Evolutionary conservation across 306 rosid genomes (phyloP).

Genomic region (Cicer bijugum): DNA sequence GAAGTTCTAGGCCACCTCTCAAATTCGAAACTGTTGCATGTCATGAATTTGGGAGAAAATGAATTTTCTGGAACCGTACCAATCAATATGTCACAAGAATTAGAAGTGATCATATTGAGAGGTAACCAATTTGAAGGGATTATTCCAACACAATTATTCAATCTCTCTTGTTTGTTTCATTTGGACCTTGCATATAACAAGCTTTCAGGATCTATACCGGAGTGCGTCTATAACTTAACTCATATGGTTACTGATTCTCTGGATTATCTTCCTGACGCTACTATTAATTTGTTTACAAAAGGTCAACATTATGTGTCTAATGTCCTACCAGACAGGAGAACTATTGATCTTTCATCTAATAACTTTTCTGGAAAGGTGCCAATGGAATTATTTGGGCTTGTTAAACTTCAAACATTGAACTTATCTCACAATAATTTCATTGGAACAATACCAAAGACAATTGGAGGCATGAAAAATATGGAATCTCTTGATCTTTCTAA

Average conservation of each 20-base stretch:
- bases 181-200: slow-evolving; percentile 9
- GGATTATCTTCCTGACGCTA: not conserved
- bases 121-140: not conserved
- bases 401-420: not conserved
- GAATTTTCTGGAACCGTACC: not conserved
- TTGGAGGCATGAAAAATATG: not conserved
- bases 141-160: slow-evolving; percentile 10
- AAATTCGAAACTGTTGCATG: no score
- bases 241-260: not conserved
- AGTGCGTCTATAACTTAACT: not conserved
- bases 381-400: not conserved
- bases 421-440: not conserved
- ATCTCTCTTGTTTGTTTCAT: not conserved
- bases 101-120: not conserved
- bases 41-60: not conserved
- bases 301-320: not conserved
- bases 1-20: not conserved
- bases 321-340: not conserved
- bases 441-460: not conserved
- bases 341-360: not conserved
- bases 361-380: not conserved
- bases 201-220: not conserved
- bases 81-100: not conserved
- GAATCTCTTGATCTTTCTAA: not conserved
- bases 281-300: not conserved